Base-by-base conservation (phyloP, 208 protist species). In the Strigomonas culicis region DNA sequence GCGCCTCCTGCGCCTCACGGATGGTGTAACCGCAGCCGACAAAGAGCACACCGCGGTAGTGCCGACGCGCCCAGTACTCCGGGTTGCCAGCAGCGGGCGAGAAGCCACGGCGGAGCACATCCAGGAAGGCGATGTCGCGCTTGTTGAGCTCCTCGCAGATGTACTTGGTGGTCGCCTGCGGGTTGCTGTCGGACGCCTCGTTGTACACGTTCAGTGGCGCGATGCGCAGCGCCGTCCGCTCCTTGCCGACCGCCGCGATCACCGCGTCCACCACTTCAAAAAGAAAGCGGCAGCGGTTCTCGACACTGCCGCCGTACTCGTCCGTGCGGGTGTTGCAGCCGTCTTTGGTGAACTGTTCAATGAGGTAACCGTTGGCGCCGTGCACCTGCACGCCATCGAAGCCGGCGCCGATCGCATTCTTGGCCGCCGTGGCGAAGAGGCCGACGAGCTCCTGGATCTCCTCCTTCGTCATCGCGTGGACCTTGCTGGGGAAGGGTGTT, bases 331-430 rank as follows among this genome's bases (percentile, higher is more conserved):
- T 66, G 63, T 96, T 97, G 32, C 73, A 55, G n/a, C 60, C 63
- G 51, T 63, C 30, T 55, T 62, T 79, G 25, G 96, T 44, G 66
- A 97, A 97, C 41, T 75, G 70, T 47, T 83, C 75, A 15, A 96
- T 65, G 19, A 97, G 60, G 70, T 96, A 96, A 19, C 90, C 93
- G 52, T 93, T 63, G 27, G 71, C 80, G 4, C 61, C 73, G 58
- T 97, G 90, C 30, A 97, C 77, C 75, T 97, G 80, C 21, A 97
- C 70, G 4, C 77, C 86, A 60, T 96, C 91, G 57, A 97, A 95
- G 21, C 90, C 90, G 22, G 86, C 80, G 32, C 57, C 43, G 36
- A 83, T 68, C 8, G 81, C 82, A 22, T 84, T 78, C 41, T 60
- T 75, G 0, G 90, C 86, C 17, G 84, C 72, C 11, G 74, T 22